Evolutionary conservation across 164 flowering plant genomes (phyloP).

Genomic region (Tinospora cordifolia): DNA sequence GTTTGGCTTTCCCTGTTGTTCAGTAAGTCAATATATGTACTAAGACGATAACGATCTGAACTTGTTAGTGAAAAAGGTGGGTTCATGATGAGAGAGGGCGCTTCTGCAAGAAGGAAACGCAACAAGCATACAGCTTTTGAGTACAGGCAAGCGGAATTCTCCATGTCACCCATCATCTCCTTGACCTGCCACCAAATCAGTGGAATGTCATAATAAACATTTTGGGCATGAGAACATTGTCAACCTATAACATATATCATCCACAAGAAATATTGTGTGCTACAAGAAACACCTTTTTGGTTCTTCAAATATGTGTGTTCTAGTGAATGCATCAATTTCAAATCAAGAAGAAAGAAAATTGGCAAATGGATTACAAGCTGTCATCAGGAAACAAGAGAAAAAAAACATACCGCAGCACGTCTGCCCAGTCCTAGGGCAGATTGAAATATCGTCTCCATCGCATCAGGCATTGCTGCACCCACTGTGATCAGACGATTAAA

Average conservation of each 20-base stretch:
- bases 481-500: conserved; percentile 37
- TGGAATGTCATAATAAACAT: no score
- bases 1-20: conserved; percentile 63
- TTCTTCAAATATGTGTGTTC: no score
- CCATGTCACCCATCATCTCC: conserved; percentile 76
- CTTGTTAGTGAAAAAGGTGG: conserved; percentile 88
- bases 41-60: conserved; percentile 73
- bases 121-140: conserved; percentile 70
- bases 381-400: neutral
- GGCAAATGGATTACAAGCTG: neutral
- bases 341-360: neutral
- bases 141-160: conserved; percentile 51
- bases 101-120: conserved; percentile 78
- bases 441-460: conserved; percentile 87
- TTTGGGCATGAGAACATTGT: neutral
- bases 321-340: neutral
- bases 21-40: conserved; percentile 63
- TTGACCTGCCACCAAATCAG: conserved; percentile 37
- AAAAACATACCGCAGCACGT: conserved; percentile 77
- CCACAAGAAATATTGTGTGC: no score
- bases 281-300: no score
- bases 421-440: conserved; percentile 79
- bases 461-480: conserved; percentile 81
- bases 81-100: conserved; percentile 77
- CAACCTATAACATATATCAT: no score